A percentile compares a stretch with the other conserved stretches of the same genome.
Conservation (phyloP, 1,284 basidiomycete genomes). For the Fistulinella cinereoalba region DNA sequence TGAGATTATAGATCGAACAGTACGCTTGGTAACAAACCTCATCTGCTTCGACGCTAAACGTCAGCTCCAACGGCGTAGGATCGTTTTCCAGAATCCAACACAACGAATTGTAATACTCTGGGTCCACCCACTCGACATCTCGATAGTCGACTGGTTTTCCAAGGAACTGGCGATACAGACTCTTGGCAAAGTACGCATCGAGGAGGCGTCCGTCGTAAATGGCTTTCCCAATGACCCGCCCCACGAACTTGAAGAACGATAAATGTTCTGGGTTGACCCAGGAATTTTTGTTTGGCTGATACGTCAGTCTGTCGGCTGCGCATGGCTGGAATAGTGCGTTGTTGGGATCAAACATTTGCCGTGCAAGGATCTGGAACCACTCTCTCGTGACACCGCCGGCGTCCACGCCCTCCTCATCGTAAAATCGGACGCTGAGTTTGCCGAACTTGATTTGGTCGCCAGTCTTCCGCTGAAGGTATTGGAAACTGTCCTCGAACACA, state of each 20-base stretch:
- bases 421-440: conserved; percentile 96
- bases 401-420: conserved; percentile 97
- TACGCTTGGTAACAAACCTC: conserved; percentile 58
- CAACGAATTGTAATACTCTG: conserved; percentile 92
- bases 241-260: conserved; percentile 98
- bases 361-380: conserved; percentile 97
- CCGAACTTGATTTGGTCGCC: conserved; percentile 98
- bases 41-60: conserved; percentile 88
- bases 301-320: conserved; percentile 90
- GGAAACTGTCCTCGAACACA: conserved; percentile 98
- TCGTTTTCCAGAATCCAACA: conserved; percentile 93
- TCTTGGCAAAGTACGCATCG: conserved; percentile 97
- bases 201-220: conserved; percentile 94
- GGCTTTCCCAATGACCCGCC: conserved; percentile 94
- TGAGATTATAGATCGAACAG: conserved; percentile 1
- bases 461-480: conserved; percentile 83
- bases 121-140: conserved; percentile 95
- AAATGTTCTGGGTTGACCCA: conserved; percentile 94
- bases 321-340: conserved; percentile 98
- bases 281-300: conserved; percentile 96
- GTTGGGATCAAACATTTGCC: conserved; percentile 99
- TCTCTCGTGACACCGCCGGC: conserved; percentile 97
- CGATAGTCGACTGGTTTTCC: conserved; percentile 90
- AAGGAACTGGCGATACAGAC: conserved; percentile 90
- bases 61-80: conserved; percentile 81